Conservation (phyloP, 768 basidiomycete species). For the Pisolithus orientalis region DNA sequence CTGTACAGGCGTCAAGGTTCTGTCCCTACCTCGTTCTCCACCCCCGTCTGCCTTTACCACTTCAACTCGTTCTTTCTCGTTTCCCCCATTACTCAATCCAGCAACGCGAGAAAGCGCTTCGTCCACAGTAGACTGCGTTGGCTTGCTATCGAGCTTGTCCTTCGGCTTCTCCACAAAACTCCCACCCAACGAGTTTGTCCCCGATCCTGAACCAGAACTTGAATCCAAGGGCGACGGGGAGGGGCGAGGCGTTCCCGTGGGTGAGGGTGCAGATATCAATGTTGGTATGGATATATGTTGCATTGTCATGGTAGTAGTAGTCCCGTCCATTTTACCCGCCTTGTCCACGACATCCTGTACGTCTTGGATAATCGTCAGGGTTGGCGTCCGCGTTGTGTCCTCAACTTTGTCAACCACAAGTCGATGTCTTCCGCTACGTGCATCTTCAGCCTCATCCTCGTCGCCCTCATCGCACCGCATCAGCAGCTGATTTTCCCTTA, state of each 20-base stretch:
- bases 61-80: constrained; percentile 13
- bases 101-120: too few relatives aligned
- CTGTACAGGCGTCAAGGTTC: constrained; percentile 49
- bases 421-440: background rate
- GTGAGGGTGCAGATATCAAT: constrained; percentile 2
- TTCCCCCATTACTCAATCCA: background rate
- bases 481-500: constrained; percentile 6
- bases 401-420: background rate
- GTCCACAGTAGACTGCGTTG: background rate
- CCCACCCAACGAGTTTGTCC: constrained; percentile 44
- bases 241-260: background rate
- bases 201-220: constrained; percentile 27
- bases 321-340: background rate
- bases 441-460: constrained; percentile 8
- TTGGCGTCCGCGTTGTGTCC: background rate
- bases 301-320: background rate
- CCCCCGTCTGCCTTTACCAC: constrained; percentile 28
- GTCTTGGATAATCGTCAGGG: too few relatives aligned
- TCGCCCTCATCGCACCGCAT: constrained; percentile 15
- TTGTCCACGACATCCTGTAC: too few relatives aligned
- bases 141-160: background rate
- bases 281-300: constrained; percentile 4
- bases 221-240: background rate
- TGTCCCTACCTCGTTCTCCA: constrained; percentile 42
- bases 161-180: constrained; percentile 32